A percentile compares a stretch with the other conserved stretches of the same genome.
Conservation (phyloP, 208 protist genomes). For the Kentomonas sorsogonicus region DNA sequence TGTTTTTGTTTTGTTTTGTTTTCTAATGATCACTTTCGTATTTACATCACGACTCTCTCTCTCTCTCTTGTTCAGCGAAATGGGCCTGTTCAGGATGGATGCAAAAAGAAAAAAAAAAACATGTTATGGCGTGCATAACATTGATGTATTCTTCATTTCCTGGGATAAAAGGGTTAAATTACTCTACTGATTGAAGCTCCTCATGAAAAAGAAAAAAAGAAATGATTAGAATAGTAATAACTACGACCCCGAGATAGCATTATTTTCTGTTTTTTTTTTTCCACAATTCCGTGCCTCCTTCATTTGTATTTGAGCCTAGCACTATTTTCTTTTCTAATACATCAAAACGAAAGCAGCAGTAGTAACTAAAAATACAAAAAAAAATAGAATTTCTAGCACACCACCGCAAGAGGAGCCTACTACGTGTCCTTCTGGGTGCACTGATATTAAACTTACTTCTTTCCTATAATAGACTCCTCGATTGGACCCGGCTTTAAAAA, state of each 20-base stretch:
- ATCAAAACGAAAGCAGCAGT: background rate
- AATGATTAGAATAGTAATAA: background rate
- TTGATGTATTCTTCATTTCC: too few relatives aligned
- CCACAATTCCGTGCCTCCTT: background rate
- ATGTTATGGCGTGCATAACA: too few relatives aligned
- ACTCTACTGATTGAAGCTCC: too few relatives aligned
- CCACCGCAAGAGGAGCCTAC: too few relatives aligned
- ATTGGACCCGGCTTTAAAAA: too few relatives aligned
- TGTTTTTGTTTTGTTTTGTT: constrained; percentile 23
- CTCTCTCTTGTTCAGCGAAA: background rate
- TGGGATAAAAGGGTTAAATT: too few relatives aligned
- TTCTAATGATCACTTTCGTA: constrained; percentile 9
- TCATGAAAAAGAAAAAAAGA: background rate
- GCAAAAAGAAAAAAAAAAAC: too few relatives aligned
- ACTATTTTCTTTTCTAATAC: constrained; percentile 3
- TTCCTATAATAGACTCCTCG: too few relatives aligned
- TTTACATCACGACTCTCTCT: constrained; percentile 13
- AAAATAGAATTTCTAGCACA: constrained; percentile 3
- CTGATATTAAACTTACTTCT: too few relatives aligned
- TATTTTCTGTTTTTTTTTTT: constrained; percentile 13
- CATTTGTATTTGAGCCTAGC: background rate
- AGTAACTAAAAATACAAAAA: background rate
- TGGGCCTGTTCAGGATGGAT: too few relatives aligned
- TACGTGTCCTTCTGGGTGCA: too few relatives aligned
- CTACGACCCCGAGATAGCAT: background rate